Conservation (phyloP, 805 yeast genomes). For the Myxozyma udenii region DNA sequence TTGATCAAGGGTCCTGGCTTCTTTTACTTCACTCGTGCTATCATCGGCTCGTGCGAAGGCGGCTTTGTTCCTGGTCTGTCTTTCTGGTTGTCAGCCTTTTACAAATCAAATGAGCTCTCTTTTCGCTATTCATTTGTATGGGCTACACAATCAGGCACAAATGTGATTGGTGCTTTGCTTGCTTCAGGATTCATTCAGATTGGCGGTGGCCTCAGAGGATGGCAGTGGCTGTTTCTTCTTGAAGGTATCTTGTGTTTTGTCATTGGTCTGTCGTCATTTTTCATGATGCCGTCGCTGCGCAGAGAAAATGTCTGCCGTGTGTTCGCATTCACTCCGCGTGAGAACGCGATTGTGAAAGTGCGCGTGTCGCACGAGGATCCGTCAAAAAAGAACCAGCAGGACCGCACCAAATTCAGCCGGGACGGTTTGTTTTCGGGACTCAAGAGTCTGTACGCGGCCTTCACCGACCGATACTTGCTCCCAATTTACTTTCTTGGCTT, state of each 20-base stretch:
- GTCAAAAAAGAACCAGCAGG: constrained; percentile 31
- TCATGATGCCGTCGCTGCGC: constrained; percentile 30
- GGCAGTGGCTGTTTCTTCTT: constrained; percentile 66
- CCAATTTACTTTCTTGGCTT: constrained; percentile 24
- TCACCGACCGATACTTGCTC: constrained; percentile 13
- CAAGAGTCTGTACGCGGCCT: constrained; percentile 1
- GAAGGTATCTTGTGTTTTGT: constrained; percentile 53
- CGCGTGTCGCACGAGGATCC: constrained; percentile 56
- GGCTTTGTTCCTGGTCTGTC: constrained; percentile 66
- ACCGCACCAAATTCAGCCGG: constrained; percentile 38
- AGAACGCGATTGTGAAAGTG: constrained; percentile 57
- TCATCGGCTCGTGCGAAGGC: constrained; percentile 61
- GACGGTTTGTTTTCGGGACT: constrained; percentile 47
- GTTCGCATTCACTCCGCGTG: constrained; percentile 46
- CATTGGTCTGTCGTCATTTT: constrained; percentile 51
- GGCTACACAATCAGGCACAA: constrained; percentile 52
- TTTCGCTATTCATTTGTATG: constrained; percentile 59
- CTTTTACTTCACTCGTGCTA: constrained; percentile 49
- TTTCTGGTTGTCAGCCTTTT: constrained; percentile 65
- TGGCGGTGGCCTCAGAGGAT: constrained; percentile 44
- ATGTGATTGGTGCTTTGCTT: constrained; percentile 47
- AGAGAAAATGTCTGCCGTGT: constrained; percentile 10
- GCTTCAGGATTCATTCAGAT: constrained; percentile 56
- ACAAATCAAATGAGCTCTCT: constrained; percentile 56
- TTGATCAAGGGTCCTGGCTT: constrained; percentile 39